A percentile compares a stretch with the other conserved stretches of the same genome.
Conservation (phyloP, 306 rosid species). For the Arachis hypogaea region DNA sequence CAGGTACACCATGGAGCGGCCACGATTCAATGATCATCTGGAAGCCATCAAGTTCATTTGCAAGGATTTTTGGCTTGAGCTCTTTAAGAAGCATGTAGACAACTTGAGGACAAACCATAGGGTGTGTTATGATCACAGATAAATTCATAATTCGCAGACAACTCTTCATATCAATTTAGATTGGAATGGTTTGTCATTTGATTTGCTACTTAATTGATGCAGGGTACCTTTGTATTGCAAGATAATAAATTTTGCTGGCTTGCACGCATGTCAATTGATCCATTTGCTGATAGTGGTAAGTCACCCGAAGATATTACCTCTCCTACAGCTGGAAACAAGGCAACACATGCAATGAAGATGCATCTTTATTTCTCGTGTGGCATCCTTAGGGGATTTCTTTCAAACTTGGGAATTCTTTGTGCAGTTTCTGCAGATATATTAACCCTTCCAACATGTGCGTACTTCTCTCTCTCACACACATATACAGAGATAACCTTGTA, state of each 20-base stretch:
- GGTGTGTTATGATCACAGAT: constrained; percentile 50
- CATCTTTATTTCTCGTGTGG: constrained; percentile 96
- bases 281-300: constrained; percentile 59
- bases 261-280: constrained; percentile 73
- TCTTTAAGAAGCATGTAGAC: constrained; percentile 97
- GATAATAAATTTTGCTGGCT: constrained; percentile 91
- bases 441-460: constrained; percentile 90
- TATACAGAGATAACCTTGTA: not conserved
- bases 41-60: constrained; percentile 98
- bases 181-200: constrained; percentile 8
- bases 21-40: constrained; percentile 88
- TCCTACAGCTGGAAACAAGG: constrained; percentile 64
- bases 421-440: constrained; percentile 95
- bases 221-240: constrained; percentile 99
- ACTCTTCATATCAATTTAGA: constrained; percentile 5
- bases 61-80: constrained; percentile 99
- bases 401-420: constrained; percentile 95
- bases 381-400: constrained; percentile 92
- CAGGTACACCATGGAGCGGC: constrained; percentile 95
- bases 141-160: not conserved
- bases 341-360: constrained; percentile 78
- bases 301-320: constrained; percentile 56
- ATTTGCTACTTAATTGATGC: constrained; percentile 34
- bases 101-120: constrained; percentile 95
- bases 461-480: not conserved